Evolutionary conservation across 176 grass and related monocot species (phyloP), one percentile per base, ranked within the genome.

Genomic region (Aegilops bicornis): DNA sequence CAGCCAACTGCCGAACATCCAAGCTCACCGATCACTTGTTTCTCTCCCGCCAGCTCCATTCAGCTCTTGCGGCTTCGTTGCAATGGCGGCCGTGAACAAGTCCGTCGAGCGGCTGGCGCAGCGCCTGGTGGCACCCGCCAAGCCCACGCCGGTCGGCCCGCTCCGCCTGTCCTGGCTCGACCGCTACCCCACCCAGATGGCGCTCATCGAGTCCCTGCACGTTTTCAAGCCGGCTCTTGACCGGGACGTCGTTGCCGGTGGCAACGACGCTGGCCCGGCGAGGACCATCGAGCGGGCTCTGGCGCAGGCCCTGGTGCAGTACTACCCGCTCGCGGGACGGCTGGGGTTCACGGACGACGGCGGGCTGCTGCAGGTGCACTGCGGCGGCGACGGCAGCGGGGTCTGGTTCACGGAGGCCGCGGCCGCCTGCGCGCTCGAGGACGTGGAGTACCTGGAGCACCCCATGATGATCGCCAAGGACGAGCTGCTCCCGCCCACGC

Each of bases 381-480:
- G 94, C 61, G 87, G 80, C 87, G 48, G 39, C 16, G 81, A 64
- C 50, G 69, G 33, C 23, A 90, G 84, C 2, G 97, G 94, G 13
- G 94, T 99, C 4, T 96, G 94, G 97, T 96, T 94, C 82, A 89
- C 89, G 7, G 94, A 96, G 77, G 93, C 94, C 0, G 47, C 62
- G 30, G 77, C 89, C 0, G 37, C 13, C 1, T 89, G 87, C 69
- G 59, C 16, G 6, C 87, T 99, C 3, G 84, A 92, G 59, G 90
- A 96, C 70, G 94, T 99, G 29, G 92, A 99, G 42, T 99, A 96
- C 84, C 88, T 99, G 36, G 97, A 99, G 92, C 82, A 94, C 43
- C 97, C 94, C 14, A 69, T 99, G 60, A 99, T 96, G 90, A 77
- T 99, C 5, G 47, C 88, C 65, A 94, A 99, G 85, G 97, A 99